phyloP scores from a whole-genome alignment of 2,329 filamentous ascomycete genomes.

The Neonectria punicea region DNA sequence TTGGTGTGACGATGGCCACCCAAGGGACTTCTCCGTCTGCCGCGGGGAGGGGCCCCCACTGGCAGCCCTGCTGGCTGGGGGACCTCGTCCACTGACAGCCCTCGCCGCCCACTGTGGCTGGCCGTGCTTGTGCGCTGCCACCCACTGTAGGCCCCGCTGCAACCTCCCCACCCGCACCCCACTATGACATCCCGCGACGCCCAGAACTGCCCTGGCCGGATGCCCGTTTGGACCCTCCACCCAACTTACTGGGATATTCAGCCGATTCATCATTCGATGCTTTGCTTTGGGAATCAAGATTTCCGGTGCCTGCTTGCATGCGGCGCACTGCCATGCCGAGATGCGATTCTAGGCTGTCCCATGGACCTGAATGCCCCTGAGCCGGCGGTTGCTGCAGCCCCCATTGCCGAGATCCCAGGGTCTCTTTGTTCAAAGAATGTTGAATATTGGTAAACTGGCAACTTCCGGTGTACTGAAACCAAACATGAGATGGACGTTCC shows the following conservation, averaged over 20 bases:
- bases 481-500: neutral
- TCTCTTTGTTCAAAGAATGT: neutral
- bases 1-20: constrained; percentile 12
- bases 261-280: constrained; percentile 10
- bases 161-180: constrained; percentile 21
- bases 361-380: neutral
- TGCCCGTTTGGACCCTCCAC: neutral
- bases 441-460: neutral
- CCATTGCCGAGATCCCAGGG: neutral
- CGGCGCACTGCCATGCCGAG: neutral
- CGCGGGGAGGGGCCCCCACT: constrained; percentile 24
- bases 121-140: constrained; percentile 3
- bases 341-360: neutral
- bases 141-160: constrained; percentile 13
- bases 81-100: neutral
- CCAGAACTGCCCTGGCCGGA: constrained; percentile 4
- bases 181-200: constrained; percentile 38
- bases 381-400: neutral
- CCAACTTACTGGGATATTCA: neutral
- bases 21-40: constrained; percentile 6
- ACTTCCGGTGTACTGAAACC: neutral
- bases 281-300: neutral
- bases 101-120: constrained; percentile 2
- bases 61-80: constrained; percentile 1
- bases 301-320: neutral